phyloP scores from a whole-genome alignment of 106 monocot species.

The Allium sativum region DNA sequence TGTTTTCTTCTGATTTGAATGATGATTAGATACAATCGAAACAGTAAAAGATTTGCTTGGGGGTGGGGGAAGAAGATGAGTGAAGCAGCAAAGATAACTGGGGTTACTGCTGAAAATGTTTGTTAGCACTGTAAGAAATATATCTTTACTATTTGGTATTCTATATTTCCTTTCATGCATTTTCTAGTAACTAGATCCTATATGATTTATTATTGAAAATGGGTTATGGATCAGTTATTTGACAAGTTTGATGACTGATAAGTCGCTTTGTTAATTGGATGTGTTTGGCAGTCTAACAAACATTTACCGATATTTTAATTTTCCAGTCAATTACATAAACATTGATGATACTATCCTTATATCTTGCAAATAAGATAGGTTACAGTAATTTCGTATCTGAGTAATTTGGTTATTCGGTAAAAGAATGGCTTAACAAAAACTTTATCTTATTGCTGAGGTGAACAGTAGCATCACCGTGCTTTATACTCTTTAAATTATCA shows the following conservation, averaged over 20 bases:
- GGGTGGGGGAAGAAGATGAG: slow-evolving; percentile 22
- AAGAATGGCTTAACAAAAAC: too few species aligned
- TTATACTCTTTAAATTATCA: too few species aligned
- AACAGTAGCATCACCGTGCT: too few species aligned
- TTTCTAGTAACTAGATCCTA: not conserved
- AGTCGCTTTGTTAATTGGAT: not conserved
- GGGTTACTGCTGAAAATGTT: slow-evolving; percentile 20
- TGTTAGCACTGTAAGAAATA: slow-evolving; percentile 23
- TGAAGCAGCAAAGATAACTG: slow-evolving; percentile 23
- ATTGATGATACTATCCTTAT: too few species aligned
- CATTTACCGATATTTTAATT: not conserved
- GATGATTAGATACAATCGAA: slow-evolving; percentile 11
- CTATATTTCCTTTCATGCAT: not conserved
- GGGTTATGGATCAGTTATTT: not conserved
- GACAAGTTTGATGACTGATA: too few species aligned
- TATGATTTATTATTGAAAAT: not conserved
- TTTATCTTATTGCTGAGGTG: too few species aligned
- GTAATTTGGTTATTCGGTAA: too few species aligned
- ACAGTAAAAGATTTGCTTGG: slow-evolving; percentile 21
- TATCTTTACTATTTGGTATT: not conserved
- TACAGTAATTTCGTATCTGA: too few species aligned
- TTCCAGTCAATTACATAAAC: too few species aligned
- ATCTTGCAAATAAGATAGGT: too few species aligned
- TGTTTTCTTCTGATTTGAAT: too few species aligned
- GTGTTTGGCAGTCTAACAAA: not conserved